Evolutionary conservation across 2,329 filamentous ascomycete species (phyloP), one percentile per base, ranked within the genome.

Genomic region (Aspergillus costaricaensis): DNA sequence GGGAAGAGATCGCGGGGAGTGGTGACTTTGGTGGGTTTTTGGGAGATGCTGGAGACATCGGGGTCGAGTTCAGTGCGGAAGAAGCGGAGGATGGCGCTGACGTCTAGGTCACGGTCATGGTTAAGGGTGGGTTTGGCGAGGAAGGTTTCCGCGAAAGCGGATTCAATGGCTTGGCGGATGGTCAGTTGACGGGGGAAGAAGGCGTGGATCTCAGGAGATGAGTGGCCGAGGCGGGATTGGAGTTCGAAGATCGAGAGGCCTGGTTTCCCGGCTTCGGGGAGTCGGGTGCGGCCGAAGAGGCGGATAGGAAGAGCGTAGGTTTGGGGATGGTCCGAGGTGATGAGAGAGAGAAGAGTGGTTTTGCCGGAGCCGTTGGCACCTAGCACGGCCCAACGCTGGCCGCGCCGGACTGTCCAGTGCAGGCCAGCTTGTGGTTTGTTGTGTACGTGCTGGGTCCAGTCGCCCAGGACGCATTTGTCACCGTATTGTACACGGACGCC

Each of bases 321-420:
- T 75, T 98, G 94, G 0, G 95, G 95, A 69, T 99, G 95, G 71
- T 99, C 95, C 1, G 94, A 98, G 61, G 91, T 96, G 61, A 99
- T 90, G 5, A 99, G 83, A 5, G 92, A 95, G 27, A 98, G 85
- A 41, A 99, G 84, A 0, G 95, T 99, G 0, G 95, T 99, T 80
- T 99, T 99, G 17, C 95, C 95, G 0, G 92, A 96, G 12, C 85
- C 95, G 68, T 99, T 98, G 32, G 93, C 90, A 0, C 95, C 95
- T 71, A 99, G 95, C 17, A 98, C 85, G 3, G 91, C 94, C 90
- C 92, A 96, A 63, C 93, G 87, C 73, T 97, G 88, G 23, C 94
- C 93, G 55, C 89, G 86, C 41, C 87, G 86, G 23, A 98, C 88
- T 0, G 85, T 91, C 92, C 95, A 97, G 71, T 89, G 84, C 5